Conservation (phyloP, 2,329 filamentous ascomycete species). For the Fusarium incarnatum region DNA sequence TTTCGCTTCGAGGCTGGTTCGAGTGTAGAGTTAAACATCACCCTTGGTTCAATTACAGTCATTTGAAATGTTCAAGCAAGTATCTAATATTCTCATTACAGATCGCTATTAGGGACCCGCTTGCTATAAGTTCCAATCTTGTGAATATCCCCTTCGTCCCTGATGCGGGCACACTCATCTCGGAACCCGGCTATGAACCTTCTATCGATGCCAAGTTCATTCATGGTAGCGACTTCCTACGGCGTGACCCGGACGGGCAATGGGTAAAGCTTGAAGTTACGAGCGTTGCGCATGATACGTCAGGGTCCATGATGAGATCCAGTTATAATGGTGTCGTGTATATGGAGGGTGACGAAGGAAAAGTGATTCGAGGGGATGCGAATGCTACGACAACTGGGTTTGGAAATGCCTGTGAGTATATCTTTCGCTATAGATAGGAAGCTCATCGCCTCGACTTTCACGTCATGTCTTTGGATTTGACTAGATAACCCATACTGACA, state of each 20-base stretch:
- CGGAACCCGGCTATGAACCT: constrained; percentile 52
- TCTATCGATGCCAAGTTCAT: constrained; percentile 53
- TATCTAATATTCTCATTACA: constrained; percentile 6
- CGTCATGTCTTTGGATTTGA: background rate
- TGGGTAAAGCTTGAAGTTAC: constrained; percentile 55
- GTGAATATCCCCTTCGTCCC: constrained; percentile 51
- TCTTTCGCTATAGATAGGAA: background rate
- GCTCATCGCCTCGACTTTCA: background rate
- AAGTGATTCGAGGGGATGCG: constrained; percentile 49
- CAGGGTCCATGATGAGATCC: constrained; percentile 51
- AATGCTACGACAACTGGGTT: constrained; percentile 55
- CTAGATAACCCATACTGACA: background rate
- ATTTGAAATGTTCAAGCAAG: background rate
- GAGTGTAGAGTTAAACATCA: background rate
- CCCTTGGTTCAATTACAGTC: background rate
- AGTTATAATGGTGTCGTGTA: constrained; percentile 55
- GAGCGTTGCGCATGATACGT: constrained; percentile 49
- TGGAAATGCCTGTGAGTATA: constrained; percentile 53
- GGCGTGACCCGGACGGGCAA: constrained; percentile 52
- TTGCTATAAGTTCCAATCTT: constrained; percentile 50
- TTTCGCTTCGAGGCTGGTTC: background rate
- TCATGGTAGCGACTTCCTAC: constrained; percentile 56
- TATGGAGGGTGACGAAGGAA: constrained; percentile 49
- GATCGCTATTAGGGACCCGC: constrained; percentile 52
- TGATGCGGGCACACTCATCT: constrained; percentile 49